phyloP scores from a whole-genome alignment of 2,329 filamentous ascomycete genomes.

The Fusarium musae region DNA sequence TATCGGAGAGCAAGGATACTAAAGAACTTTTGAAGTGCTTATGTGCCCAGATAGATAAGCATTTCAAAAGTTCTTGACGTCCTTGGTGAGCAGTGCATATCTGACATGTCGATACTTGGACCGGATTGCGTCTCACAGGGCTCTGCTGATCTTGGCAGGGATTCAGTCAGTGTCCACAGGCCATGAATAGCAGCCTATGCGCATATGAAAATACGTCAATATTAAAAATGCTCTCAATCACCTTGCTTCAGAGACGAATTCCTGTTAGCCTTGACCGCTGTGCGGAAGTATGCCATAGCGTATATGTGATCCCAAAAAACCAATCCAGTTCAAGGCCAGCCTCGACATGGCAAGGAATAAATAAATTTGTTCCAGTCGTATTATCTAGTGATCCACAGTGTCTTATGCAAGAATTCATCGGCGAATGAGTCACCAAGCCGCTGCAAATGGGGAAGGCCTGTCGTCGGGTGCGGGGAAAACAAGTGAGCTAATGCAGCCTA shows the following conservation, averaged over 20 bases:
- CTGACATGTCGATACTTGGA: neutral
- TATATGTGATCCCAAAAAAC: accelerated
- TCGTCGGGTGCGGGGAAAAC: neutral
- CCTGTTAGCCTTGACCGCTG: accelerated
- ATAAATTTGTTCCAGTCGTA: too few species aligned
- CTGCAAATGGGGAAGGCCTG: neutral
- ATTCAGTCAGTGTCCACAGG: too few species aligned
- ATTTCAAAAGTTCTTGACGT: neutral
- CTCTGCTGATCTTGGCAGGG: neutral
- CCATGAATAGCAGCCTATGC: accelerated
- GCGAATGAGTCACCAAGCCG: neutral
- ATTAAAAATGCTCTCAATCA: accelerated
- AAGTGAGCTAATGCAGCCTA: neutral
- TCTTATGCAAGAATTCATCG: accelerated
- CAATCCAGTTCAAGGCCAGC: accelerated
- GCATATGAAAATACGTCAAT: accelerated
- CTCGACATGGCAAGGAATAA: neutral
- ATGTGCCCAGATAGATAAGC: too few species aligned
- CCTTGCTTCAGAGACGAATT: accelerated
- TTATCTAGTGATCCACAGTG: too few species aligned
- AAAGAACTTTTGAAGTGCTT: neutral
- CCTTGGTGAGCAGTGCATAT: neutral
- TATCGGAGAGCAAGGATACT: too few species aligned
- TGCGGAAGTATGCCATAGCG: accelerated
- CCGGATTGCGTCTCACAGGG: accelerated